Evolutionary conservation across 2,329 filamentous ascomycete genomes (phyloP).

Genomic region (Neofusicoccum kwambonambiense): DNA sequence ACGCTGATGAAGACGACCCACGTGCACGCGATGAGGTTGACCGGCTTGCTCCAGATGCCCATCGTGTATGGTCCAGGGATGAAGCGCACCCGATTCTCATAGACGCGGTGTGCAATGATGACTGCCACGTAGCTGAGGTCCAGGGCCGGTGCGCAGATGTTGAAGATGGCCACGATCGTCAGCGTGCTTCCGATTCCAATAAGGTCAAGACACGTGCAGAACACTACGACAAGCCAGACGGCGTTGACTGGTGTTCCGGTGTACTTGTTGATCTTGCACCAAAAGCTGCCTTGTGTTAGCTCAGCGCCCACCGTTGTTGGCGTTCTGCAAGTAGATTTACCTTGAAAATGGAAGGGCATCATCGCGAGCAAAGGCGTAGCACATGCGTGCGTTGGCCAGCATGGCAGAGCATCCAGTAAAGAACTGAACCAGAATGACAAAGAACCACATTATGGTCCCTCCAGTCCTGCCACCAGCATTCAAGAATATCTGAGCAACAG

Average conservation of each 20-base stretch:
- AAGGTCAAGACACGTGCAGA: constrained; percentile 53
- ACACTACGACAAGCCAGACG: constrained; percentile 63
- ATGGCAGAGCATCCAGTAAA: constrained; percentile 65
- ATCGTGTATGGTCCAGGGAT: constrained; percentile 59
- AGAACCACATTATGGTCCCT: constrained; percentile 61
- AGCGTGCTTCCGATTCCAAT: constrained; percentile 53
- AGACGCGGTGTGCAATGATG: constrained; percentile 58
- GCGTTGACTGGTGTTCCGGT: constrained; percentile 62
- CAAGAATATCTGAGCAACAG: constrained; percentile 57
- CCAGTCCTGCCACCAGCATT: constrained; percentile 58
- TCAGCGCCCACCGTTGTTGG: neutral
- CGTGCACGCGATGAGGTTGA: constrained; percentile 57
- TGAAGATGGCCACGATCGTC: constrained; percentile 52
- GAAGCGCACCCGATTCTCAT: constrained; percentile 53
- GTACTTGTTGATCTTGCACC: constrained; percentile 51
- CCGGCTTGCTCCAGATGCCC: constrained; percentile 53
- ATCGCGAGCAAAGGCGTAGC: constrained; percentile 61
- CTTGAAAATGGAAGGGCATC: constrained; percentile 60
- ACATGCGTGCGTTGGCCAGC: constrained; percentile 63
- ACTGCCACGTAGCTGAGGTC: constrained; percentile 60
- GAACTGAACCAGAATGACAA: constrained; percentile 63
- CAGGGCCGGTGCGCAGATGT: constrained; percentile 47
- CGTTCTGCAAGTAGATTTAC: constrained; percentile 33
- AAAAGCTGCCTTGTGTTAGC: constrained; percentile 39
- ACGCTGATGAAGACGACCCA: constrained; percentile 65